Evolutionary conservation across 768 basidiomycete species (phyloP), one percentile per base, ranked within the genome.

Genomic region (Erythrobasidium yunnanense): DNA sequence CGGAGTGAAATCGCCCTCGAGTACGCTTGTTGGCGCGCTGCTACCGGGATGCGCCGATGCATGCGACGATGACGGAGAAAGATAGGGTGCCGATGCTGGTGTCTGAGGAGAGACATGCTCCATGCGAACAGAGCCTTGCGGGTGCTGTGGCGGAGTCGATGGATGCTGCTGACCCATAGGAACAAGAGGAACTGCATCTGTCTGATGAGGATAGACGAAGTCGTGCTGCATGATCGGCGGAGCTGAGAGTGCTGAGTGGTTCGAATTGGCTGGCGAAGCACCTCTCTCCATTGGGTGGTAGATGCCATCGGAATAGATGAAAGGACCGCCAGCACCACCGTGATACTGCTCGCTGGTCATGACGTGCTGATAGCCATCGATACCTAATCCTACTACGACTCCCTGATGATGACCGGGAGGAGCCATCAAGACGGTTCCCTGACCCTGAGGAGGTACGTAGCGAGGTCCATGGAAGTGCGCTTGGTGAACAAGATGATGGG

Each of bases 231-330:
- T 27, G 18, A 50, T 35, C 6, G 60, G 60, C 7, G 60, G 60
- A 18, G 57, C 57, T 2, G 57, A 60, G 18, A 60, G 30, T 49
- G 49, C 46, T 13, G 60, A 63, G n/a, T 63, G 60, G 32, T 63
- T 63, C 2, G 60, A 63, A 32, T 22, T 29, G 60, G 52, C 11
- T 49, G n/a, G n/a, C n/a, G n/a, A n/a, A n/a, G n/a, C n/a, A n/a
- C n/a, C n/a, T n/a, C n/a, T n/a, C n/a, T n/a, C n/a, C n/a, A n/a
- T n/a, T n/a, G n/a, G n/a, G n/a, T n/a, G n/a, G n/a, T n/a, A n/a
- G n/a, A n/a, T 58, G 25, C 27, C 34, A 47, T 18, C 35, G 3
- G 56, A 45, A 3, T 34, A 46, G 45, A 58, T 18, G 54, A 55
- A 55, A 35, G 33, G 54, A 55, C 54, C 54, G 32, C 8, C 32